Percentiles rank a stretch among this genome's conserved stretches.
These are phyloP conservation scores for Xerocomus potaroensis DNA, from an alignment of 768 basidiomycete genomes.

Conservation along the genomic window DNA sequence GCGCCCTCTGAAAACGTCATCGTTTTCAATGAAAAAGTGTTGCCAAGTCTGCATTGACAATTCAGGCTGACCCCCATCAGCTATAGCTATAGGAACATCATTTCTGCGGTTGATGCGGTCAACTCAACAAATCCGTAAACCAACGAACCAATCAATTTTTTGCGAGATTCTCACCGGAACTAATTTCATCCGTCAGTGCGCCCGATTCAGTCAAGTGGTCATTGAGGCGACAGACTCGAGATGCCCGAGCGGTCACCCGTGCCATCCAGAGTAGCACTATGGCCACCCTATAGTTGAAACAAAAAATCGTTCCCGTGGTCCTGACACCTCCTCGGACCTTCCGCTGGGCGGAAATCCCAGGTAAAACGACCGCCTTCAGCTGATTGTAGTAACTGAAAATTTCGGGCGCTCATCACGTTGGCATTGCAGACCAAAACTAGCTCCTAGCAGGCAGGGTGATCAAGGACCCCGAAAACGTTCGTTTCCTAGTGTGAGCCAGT, in stretches of 20 bases:
- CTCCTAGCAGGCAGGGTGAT: slow-evolving; percentile 8
- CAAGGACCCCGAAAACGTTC: slow-evolving; percentile 24
- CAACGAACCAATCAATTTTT: slow-evolving; percentile 1
- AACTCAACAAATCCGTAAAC: slow-evolving; percentile 22
- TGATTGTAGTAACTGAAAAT: slow-evolving; percentile 8
- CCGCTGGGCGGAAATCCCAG: slow-evolving; percentile 8
- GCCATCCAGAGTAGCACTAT: slow-evolving; percentile 1
- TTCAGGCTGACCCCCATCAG: slow-evolving; percentile 7
- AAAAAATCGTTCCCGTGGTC: not conserved
- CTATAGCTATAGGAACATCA: slow-evolving; percentile 20
- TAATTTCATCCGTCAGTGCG: slow-evolving; percentile 16
- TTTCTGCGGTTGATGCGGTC: slow-evolving; percentile 18
- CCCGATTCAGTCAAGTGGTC: slow-evolving; percentile 1
- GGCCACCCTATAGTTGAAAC: slow-evolving; percentile 12
- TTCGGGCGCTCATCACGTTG: slow-evolving; percentile 19
- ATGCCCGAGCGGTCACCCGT: slow-evolving; percentile 15
- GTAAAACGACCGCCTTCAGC: slow-evolving; percentile 7
- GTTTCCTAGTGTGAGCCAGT: slow-evolving; percentile 18
- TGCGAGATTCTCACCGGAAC: slow-evolving; percentile 20
- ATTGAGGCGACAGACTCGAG: slow-evolving; percentile 10
- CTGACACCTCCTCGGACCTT: slow-evolving; percentile 22
- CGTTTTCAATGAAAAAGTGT: slow-evolving; percentile 7
- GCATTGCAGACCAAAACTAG: slow-evolving; percentile 10
- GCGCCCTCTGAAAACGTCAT: slow-evolving; percentile 5
- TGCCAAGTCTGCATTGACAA: slow-evolving; percentile 4